phyloP scores from a whole-genome alignment of 2,329 filamentous ascomycete genomes.

The Stachybotrys echinatus region DNA sequence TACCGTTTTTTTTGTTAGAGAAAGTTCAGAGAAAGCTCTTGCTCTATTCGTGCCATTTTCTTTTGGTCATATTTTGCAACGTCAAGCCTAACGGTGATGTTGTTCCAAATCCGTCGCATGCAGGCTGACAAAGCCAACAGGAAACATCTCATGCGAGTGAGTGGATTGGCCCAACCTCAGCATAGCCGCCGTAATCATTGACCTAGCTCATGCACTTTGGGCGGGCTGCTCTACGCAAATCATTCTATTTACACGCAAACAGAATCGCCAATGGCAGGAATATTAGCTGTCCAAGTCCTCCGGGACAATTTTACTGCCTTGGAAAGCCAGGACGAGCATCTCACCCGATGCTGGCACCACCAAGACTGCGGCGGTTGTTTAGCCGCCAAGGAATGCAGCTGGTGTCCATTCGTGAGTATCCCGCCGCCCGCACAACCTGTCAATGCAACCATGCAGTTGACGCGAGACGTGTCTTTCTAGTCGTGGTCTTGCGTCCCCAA shows the following conservation, averaged over 20 bases:
- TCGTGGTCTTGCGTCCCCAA: conserved; percentile 52
- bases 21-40: too few relatives aligned
- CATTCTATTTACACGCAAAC: neutral
- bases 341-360: conserved; percentile 45
- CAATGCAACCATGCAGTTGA: neutral
- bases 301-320: conserved; percentile 24
- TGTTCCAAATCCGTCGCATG: too few relatives aligned
- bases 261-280: neutral
- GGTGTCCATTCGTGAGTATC: conserved; percentile 46
- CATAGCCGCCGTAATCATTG: neutral
- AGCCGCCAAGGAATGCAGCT: conserved; percentile 36
- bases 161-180: neutral
- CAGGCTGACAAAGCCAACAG: neutral
- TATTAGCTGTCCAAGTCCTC: conserved; percentile 4
- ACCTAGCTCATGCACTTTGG: neutral
- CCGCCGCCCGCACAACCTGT: neutral
- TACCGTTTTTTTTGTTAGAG: neutral
- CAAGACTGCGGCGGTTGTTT: conserved; percentile 45
- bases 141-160: neutral
- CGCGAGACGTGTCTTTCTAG: conserved; percentile 19
- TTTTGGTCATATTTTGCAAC: too few relatives aligned
- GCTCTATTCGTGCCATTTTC: too few relatives aligned
- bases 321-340: conserved; percentile 28
- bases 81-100: too few relatives aligned
- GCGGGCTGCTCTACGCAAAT: too few relatives aligned